Evolutionary conservation across 2,329 filamentous ascomycete genomes (phyloP).

Genomic region (Apiospora rasikravindrae): DNA sequence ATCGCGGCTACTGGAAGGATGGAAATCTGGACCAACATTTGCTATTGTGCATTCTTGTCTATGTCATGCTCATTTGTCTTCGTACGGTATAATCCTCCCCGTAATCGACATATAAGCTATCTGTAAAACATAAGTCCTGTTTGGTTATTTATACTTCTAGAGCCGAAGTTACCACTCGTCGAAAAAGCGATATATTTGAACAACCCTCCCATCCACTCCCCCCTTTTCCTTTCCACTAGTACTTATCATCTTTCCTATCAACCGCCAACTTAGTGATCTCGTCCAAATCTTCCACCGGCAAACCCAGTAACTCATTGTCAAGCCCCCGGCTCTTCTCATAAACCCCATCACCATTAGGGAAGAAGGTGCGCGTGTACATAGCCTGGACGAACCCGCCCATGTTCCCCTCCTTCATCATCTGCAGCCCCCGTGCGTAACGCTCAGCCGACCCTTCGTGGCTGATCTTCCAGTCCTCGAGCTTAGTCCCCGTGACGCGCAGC

Average conservation of each 20-base stretch:
- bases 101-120: no score
- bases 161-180: no score
- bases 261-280: conserved; percentile 22
- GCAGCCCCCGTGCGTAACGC: conserved; percentile 54
- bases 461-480: conserved; percentile 62
- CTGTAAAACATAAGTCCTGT: not conserved
- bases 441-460: conserved; percentile 49
- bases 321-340: conserved; percentile 18
- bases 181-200: not conserved
- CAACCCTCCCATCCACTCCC: not conserved
- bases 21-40: no score
- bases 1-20: not conserved
- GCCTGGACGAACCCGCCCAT: conserved; percentile 17
- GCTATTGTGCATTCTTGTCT: no score
- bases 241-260: not conserved
- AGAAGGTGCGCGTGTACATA: conserved; percentile 23
- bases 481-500: conserved; percentile 61
- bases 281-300: conserved; percentile 24
- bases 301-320: conserved; percentile 19
- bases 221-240: not conserved
- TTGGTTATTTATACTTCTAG: conserved; percentile 4
- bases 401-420: conserved; percentile 26
- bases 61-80: no score
- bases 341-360: conserved; percentile 18
- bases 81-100: no score